A percentile compares a stretch with the other conserved stretches of the same genome.
These are phyloP conservation scores for Solanum clarkiae DNA, from an alignment of 257 asterid genomes.

Conservation along the genomic window DNA sequence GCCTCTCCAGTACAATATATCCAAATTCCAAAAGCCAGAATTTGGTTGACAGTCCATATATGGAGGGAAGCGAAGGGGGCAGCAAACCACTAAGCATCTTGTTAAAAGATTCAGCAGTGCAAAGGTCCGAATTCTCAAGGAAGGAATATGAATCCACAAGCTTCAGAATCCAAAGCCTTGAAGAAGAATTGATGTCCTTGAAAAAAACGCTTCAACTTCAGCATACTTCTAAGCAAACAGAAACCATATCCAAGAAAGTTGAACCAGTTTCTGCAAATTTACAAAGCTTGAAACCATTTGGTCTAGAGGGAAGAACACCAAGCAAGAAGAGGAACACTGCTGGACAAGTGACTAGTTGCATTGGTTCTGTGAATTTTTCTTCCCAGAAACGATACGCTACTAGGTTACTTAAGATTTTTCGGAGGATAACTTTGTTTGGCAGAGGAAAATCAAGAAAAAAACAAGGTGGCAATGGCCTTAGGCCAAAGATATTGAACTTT, in stretches of 20 bases:
- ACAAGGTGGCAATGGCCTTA: background rate
- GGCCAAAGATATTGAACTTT: slow-evolving; percentile 5
- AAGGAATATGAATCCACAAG: slow-evolving; percentile 51
- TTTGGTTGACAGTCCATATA: slow-evolving; percentile 25
- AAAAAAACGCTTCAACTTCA: slow-evolving; percentile 36
- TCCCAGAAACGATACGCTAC: slow-evolving; percentile 41
- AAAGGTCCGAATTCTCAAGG: slow-evolving; percentile 24
- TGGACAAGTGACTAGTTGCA: slow-evolving; percentile 35
- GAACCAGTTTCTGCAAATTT: slow-evolving; percentile 13
- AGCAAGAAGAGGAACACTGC: slow-evolving; percentile 32
- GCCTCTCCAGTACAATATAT: slow-evolving; percentile 35
- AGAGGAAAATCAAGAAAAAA: slow-evolving; percentile 39
- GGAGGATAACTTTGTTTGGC: slow-evolving; percentile 34
- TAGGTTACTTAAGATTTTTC: slow-evolving; percentile 34
- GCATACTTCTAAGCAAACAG: slow-evolving; percentile 19
- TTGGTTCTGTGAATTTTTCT: slow-evolving; percentile 44
- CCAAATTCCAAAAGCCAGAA: slow-evolving; percentile 40
- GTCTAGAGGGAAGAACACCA: slow-evolving; percentile 21
- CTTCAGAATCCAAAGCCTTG: slow-evolving; percentile 62
- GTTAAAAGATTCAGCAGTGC: slow-evolving; percentile 22
- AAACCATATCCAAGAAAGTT: slow-evolving; percentile 4
- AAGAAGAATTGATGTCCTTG: slow-evolving; percentile 42
- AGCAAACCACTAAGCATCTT: slow-evolving; percentile 23
- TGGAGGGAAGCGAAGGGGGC: slow-evolving; percentile 21
- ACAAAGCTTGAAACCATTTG: slow-evolving; percentile 2